phyloP scores from a whole-genome alignment of 2,329 filamentous ascomycete species.

The Pyricularia grisea region DNA sequence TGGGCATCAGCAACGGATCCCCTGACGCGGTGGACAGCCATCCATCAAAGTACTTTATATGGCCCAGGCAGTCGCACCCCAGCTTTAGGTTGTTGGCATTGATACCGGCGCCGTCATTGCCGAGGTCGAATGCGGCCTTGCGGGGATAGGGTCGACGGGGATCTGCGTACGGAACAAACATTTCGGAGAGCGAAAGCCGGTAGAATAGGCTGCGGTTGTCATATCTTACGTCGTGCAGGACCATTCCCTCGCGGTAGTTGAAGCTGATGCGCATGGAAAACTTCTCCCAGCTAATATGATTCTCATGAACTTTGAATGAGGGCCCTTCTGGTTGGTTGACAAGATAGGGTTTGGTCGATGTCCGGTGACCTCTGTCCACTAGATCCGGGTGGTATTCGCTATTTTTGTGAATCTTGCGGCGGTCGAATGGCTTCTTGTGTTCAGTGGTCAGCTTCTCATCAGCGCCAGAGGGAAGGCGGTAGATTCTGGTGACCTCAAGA shows the following conservation, averaged over 20 bases:
- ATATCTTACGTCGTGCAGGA: conserved; percentile 61
- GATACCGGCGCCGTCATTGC: conserved; percentile 57
- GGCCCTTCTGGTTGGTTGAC: conserved; percentile 11
- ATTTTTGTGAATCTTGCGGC: conserved; percentile 26
- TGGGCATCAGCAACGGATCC: conserved; percentile 32
- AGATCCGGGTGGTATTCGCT: conserved; percentile 25
- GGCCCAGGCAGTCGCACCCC: conserved; percentile 62
- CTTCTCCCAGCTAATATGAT: conserved; percentile 51
- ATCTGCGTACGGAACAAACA: conserved; percentile 61
- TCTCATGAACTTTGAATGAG: conserved; percentile 39
- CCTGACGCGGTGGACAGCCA: conserved; percentile 44
- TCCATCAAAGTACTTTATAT: conserved; percentile 55
- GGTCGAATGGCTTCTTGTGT: conserved; percentile 26
- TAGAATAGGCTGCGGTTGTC: conserved; percentile 57
- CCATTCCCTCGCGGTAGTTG: conserved; percentile 60
- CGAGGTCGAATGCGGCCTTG: conserved; percentile 66
- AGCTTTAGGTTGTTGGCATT: conserved; percentile 59
- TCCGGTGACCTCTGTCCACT: conserved; percentile 21
- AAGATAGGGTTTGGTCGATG: conserved; percentile 44
- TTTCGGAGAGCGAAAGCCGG: conserved; percentile 58
- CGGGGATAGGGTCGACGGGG: conserved; percentile 55
- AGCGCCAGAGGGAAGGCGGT: conserved; percentile 33
- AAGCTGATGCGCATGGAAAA: conserved; percentile 63
- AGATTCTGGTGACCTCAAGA: conserved; percentile 38
- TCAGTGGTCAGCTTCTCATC: conserved; percentile 27